Base-by-base conservation (phyloP, 345 rosid genomes). In the Boechera retrofracta region DNA sequence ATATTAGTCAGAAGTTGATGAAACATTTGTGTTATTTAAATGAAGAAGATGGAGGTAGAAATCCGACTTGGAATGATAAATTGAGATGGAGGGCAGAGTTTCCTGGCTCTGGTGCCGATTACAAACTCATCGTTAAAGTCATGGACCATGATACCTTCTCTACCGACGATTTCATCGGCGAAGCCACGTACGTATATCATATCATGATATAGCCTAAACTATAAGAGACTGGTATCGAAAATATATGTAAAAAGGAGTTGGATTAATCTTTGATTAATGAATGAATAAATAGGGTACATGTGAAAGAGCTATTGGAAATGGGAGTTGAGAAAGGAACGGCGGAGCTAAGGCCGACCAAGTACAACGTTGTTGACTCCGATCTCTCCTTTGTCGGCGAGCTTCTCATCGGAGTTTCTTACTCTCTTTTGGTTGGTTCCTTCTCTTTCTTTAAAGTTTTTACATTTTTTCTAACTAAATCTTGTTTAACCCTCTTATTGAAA, bases 111-210 rank as follows among this genome's bases (percentile, higher is more conserved):
- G 88, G 86, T 33, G 47, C 64, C 3, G 88, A 84, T 21, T 87
- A 87, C 83, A 86, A 84, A 82, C 86, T 95, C 72, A 74, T 48
- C 62, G 86, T 92, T 62, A 88, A 81, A 62, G 83, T 92, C 82
- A 90, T 94, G 95, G 98, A 94, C 86, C 83, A 87, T 61, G 98
- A 94, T 76, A 90, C 85, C 31, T 88, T 94, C 85, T 74, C 95
- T 16, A 0, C 81, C 0, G 98, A 92, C 64, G 98, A 94, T 72
- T 83, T 63, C 63, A 54, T 94, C 5, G 98, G 98, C 9, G 75
- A 86, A 72, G 87, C 97, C 56, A 82, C 84, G 98, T 94, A 86
- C 77, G 87, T 67, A 10, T 29, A 54, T 33, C 11, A 16, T 41
- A 49, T n/a, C 5, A 5, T 32, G 45, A 35, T 7, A 58, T 58